phyloP scores from a whole-genome alignment of 371 early-diverging fungal species.

The Catenaria anguillulae region DNA sequence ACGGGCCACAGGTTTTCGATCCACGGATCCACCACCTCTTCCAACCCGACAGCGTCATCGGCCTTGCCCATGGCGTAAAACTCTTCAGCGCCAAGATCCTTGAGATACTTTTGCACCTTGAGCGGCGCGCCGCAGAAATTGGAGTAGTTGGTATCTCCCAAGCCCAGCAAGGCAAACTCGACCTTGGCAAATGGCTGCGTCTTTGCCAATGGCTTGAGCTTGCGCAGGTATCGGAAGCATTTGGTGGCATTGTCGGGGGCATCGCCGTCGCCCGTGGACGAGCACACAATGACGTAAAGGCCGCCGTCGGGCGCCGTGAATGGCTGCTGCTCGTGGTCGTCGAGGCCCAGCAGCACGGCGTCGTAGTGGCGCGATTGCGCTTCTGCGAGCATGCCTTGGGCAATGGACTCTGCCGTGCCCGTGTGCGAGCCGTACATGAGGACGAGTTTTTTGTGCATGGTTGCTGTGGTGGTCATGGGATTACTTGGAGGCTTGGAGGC shows the following conservation, averaged over 20 bases:
- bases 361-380: constrained; percentile 50
- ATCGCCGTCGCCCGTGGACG: constrained; percentile 93
- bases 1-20: constrained; percentile 65
- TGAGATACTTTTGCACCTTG: constrained; percentile 53
- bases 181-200: constrained; percentile 19
- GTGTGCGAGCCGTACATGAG: constrained; percentile 81
- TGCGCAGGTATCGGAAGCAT: constrained; percentile 66
- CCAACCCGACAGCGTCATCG: constrained; percentile 83
- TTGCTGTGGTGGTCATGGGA: no score
- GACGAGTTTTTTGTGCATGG: not conserved
- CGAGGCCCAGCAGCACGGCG: not conserved
- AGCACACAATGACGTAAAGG: constrained; percentile 57
- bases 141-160: constrained; percentile 85
- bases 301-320: constrained; percentile 6
- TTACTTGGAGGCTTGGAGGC: no score
- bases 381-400: constrained; percentile 59
- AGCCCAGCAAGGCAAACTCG: constrained; percentile 39
- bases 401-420: constrained; percentile 85
- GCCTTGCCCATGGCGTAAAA: constrained; percentile 67
- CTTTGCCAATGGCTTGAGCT: constrained; percentile 31
- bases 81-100: constrained; percentile 51
- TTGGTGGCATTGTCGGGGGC: constrained; percentile 81
- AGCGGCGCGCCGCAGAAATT: constrained; percentile 75
- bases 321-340: constrained; percentile 9
- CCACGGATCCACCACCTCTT: constrained; percentile 82